These are phyloP conservation scores for Grosmannia huntii DNA, from an alignment of 2,329 filamentous ascomycete genomes.

Conservation along the genomic window DNA sequence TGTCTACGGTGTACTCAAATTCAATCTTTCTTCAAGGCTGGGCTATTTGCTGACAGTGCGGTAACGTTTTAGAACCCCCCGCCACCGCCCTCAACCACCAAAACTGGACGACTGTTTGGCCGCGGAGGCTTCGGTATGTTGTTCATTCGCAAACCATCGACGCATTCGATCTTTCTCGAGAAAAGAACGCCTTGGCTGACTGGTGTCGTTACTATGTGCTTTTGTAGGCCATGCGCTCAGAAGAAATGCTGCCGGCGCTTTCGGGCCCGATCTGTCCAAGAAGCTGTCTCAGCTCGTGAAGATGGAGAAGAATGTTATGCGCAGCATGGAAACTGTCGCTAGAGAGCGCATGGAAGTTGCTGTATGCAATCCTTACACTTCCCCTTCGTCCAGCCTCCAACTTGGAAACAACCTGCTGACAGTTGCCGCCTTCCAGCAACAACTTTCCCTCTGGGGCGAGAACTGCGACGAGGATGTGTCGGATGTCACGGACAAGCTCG, in stretches of 20 bases:
- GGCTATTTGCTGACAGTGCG: not conserved
- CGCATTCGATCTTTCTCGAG: not conserved
- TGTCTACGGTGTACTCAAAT: not conserved
- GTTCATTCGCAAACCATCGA: not conserved
- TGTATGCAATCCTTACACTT: slow-evolving; percentile 44
- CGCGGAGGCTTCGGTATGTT: slow-evolving; percentile 70
- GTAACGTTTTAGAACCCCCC: slow-evolving; percentile 59
- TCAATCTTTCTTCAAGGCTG: not conserved
- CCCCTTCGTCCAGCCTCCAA: not conserved
- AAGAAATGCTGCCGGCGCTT: slow-evolving; percentile 62
- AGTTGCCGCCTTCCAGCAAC: slow-evolving; percentile 50
- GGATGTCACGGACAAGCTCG: slow-evolving; percentile 97
- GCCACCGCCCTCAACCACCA: slow-evolving; percentile 82
- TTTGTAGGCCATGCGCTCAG: slow-evolving; percentile 53
- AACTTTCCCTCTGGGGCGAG: slow-evolving; percentile 97
- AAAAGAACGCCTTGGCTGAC: not conserved
- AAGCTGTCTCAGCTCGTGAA: slow-evolving; percentile 97
- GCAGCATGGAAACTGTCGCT: slow-evolving; percentile 88
- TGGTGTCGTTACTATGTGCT: not conserved
- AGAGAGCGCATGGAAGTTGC: slow-evolving; percentile 97
- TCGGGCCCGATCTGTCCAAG: slow-evolving; percentile 80
- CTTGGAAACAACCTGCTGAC: not conserved
- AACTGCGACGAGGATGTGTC: slow-evolving; percentile 93
- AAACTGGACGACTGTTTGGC: slow-evolving; percentile 80
- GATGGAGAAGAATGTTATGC: slow-evolving; percentile 99